These are phyloP conservation scores for Silene uniflora DNA, from an alignment of 148 eudicot genomes.

Conservation along the genomic window DNA sequence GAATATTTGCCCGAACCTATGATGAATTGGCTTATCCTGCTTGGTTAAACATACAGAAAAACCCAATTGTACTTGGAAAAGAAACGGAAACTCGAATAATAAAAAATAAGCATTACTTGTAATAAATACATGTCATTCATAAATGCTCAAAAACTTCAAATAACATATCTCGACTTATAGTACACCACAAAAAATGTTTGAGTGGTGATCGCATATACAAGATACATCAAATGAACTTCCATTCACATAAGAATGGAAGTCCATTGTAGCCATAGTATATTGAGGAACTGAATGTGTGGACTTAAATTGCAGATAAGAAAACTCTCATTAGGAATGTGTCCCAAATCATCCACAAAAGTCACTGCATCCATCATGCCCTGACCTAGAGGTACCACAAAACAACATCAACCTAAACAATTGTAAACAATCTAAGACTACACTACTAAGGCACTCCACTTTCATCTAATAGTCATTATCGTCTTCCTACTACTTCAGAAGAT, in stretches of 20 bases:
- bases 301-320: too few species aligned
- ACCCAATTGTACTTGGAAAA: background rate
- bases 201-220: conserved; percentile 66
- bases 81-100: background rate
- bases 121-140: background rate
- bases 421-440: too few species aligned
- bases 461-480: background rate
- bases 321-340: too few species aligned
- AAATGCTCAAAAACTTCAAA: background rate
- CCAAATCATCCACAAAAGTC: too few species aligned
- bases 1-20: conserved; percentile 84
- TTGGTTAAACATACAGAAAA: conserved; percentile 8
- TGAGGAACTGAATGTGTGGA: too few species aligned
- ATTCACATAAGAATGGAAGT: too few species aligned
- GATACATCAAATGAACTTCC: too few species aligned
- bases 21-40: conserved; percentile 93
- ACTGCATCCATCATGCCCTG: too few species aligned
- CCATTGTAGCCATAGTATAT: too few species aligned
- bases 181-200: conserved; percentile 70
- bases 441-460: background rate
- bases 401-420: too few species aligned
- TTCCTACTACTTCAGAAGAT: background rate
- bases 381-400: too few species aligned
- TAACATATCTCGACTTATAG: conserved; percentile 80
- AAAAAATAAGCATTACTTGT: background rate